Base-by-base conservation (phyloP, 106 monocot genomes). In the Dendrobium catenatum region DNA sequence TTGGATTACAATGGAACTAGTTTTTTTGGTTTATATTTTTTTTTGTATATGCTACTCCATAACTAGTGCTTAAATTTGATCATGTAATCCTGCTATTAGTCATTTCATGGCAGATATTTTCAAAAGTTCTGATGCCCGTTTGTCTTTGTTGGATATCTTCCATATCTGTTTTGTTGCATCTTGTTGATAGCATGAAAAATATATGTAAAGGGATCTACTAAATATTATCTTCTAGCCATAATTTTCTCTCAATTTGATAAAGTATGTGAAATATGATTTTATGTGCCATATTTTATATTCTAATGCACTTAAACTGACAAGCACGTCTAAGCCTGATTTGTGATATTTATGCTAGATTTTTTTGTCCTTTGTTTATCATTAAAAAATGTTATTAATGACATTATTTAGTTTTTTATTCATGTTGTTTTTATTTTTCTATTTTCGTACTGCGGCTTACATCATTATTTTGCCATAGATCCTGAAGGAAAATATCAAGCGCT, bases 401-500 rank as follows among this genome's bases (percentile, higher is more conserved):
- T 22, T 70, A 37, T 31, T 70, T 31, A 31, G 13, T 37, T 31
- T 27, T 2, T 11, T 5, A 9, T 37, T 70, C 16, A 9, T 70
- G 9, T 15, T 37, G 5, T 9, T 17, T 10, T 19, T 41, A 43
- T 37, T 37, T 37, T 37, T 37, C 37, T 16, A 74, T 41, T 74
- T 33, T 41, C 20, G 15, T 43, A 43, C 15, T 6, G 42, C 27
- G 15, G 26, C 40, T 76, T 76, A 76, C 15, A 46, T 7, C 27
- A 3, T 0, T 4, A 48, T 73, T 11, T 76, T 41, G 31, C 42
- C 59, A 17, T 79, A 96, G 96, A 96, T 90, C 96, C 96, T 6
- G 96, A 96, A 81, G 93, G 96, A 55, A 94, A 96, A 81, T 96
- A 96, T 73, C 84, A 96, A 73, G 87, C 90, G 55, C 73, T 96